phyloP scores from a whole-genome alignment of 2,329 filamentous ascomycete species.

The Fonsecaea pedrosoi region DNA sequence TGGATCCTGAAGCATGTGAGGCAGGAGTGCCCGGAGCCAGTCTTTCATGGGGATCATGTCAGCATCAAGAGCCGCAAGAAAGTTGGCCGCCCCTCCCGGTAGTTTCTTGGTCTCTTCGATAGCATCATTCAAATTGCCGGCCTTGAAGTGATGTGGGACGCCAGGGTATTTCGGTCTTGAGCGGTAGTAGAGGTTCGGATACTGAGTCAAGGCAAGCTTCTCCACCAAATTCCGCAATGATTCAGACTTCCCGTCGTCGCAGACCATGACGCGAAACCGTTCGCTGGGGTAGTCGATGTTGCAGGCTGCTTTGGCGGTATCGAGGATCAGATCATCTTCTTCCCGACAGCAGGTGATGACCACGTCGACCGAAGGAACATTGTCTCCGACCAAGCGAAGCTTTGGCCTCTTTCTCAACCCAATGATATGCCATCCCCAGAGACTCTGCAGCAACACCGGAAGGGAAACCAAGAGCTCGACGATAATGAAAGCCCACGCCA shows the following conservation, averaged over 20 bases:
- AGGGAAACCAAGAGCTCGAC: slow-evolving; percentile 31
- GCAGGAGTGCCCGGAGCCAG: slow-evolving; percentile 41
- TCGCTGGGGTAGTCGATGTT: slow-evolving; percentile 61
- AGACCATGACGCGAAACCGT: slow-evolving; percentile 60
- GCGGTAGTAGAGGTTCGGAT: slow-evolving; percentile 50
- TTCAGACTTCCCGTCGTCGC: slow-evolving; percentile 56
- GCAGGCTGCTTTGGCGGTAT: slow-evolving; percentile 60
- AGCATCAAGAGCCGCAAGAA: slow-evolving; percentile 42
- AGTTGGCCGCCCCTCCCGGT: slow-evolving; percentile 37
- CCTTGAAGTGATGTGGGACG: slow-evolving; percentile 38
- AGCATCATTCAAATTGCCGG: slow-evolving; percentile 40
- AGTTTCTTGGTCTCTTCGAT: slow-evolving; percentile 32
- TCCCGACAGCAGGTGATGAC: slow-evolving; percentile 64
- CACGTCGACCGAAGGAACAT: slow-evolving; percentile 63
- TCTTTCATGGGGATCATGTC: slow-evolving; percentile 43
- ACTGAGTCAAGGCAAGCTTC: slow-evolving; percentile 42
- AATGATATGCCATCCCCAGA: slow-evolving; percentile 31
- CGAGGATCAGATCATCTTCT: slow-evolving; percentile 61
- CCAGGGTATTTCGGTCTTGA: slow-evolving; percentile 45
- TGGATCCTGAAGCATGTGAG: slow-evolving; percentile 38
- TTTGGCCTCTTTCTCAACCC: slow-evolving; percentile 27
- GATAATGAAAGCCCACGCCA: slow-evolving; percentile 37
- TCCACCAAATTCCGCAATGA: slow-evolving; percentile 51
- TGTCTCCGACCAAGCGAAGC: slow-evolving; percentile 42
- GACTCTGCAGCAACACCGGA: slow-evolving; percentile 31